Evolutionary conservation across 1,284 basidiomycete genomes (phyloP).

Genomic region (Rugosomyces carneus): DNA sequence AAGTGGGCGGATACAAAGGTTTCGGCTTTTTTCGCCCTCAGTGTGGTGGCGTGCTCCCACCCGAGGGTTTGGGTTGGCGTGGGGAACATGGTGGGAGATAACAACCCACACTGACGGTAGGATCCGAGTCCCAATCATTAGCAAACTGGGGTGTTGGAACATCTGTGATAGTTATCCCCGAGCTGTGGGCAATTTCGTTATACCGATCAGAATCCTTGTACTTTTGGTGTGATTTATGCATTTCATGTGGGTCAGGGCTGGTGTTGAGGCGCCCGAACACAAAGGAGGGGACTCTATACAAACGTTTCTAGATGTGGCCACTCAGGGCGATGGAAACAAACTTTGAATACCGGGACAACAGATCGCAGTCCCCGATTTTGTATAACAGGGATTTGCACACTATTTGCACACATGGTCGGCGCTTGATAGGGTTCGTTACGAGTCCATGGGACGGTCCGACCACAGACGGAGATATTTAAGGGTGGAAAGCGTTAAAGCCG

Average conservation of each 20-base stretch:
- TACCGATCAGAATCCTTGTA: slow-evolving; percentile 2
- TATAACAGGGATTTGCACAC: too few species aligned
- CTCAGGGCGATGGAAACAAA: background rate
- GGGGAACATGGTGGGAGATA: background rate
- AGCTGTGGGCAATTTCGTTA: background rate
- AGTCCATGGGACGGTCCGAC: slow-evolving; percentile 3
- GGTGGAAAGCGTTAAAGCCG: slow-evolving; percentile 11
- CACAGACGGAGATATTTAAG: background rate
- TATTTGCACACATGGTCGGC: background rate
- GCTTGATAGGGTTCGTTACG: background rate
- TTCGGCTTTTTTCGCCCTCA: slow-evolving; percentile 1
- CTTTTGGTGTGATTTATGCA: background rate
- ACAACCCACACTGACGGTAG: too few species aligned
- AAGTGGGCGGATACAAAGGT: background rate
- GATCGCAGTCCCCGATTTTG: slow-evolving; percentile 7
- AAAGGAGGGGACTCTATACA: too few species aligned
- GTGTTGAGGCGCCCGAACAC: slow-evolving; percentile 1
- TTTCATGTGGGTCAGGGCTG: background rate
- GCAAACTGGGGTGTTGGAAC: background rate
- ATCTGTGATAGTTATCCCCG: background rate
- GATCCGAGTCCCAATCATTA: background rate
- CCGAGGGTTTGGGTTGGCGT: background rate
- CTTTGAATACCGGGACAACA: slow-evolving; percentile 8
- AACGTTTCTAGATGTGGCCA: too few species aligned
- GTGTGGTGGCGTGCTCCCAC: slow-evolving; percentile 1